Evolutionary conservation across 1,284 basidiomycete species (phyloP).

Genomic region (Vanrija sp.): DNA sequence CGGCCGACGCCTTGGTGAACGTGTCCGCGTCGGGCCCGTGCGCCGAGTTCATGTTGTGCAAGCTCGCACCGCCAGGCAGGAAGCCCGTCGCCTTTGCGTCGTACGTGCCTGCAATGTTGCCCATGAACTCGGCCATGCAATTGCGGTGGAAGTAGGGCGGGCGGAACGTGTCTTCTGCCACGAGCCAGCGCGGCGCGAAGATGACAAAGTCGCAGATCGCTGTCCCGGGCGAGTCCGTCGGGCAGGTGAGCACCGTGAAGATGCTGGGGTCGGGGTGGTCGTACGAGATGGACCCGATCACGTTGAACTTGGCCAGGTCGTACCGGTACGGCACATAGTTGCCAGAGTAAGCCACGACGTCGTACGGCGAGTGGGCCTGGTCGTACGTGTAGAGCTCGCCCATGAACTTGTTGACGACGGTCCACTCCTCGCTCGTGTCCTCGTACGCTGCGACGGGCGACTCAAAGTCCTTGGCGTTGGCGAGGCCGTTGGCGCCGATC

Average conservation of each 20-base stretch:
- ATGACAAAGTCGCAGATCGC: slow-evolving; percentile 38
- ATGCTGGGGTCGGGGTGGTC: slow-evolving; percentile 43
- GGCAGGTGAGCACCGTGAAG: slow-evolving; percentile 32
- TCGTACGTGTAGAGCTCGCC: slow-evolving; percentile 48
- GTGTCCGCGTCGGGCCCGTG: slow-evolving; percentile 30
- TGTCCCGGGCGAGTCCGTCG: slow-evolving; percentile 58
- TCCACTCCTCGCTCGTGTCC: slow-evolving; percentile 57
- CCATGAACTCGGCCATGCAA: slow-evolving; percentile 39
- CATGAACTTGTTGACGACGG: slow-evolving; percentile 31
- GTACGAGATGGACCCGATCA: slow-evolving; percentile 62
- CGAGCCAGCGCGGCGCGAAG: slow-evolving; percentile 25
- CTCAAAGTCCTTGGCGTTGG: slow-evolving; percentile 63
- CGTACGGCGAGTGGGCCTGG: slow-evolving; percentile 48
- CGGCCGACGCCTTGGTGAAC: slow-evolving; percentile 1
- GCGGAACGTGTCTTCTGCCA: slow-evolving; percentile 44
- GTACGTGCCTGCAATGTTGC: slow-evolving; percentile 11
- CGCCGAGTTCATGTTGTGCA: slow-evolving; percentile 33
- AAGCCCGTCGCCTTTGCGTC: slow-evolving; percentile 21
- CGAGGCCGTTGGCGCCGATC: slow-evolving; percentile 61
- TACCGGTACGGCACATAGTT: slow-evolving; percentile 72
- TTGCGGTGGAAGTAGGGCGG: slow-evolving; percentile 61
- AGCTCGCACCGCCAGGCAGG: slow-evolving; percentile 22
- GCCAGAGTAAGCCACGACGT: slow-evolving; percentile 67
- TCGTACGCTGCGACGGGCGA: slow-evolving; percentile 58
- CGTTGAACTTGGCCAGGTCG: slow-evolving; percentile 62